Conservation (phyloP, 495 filamentous ascomycete genomes). For the Lasiosphaeria ovina region DNA sequence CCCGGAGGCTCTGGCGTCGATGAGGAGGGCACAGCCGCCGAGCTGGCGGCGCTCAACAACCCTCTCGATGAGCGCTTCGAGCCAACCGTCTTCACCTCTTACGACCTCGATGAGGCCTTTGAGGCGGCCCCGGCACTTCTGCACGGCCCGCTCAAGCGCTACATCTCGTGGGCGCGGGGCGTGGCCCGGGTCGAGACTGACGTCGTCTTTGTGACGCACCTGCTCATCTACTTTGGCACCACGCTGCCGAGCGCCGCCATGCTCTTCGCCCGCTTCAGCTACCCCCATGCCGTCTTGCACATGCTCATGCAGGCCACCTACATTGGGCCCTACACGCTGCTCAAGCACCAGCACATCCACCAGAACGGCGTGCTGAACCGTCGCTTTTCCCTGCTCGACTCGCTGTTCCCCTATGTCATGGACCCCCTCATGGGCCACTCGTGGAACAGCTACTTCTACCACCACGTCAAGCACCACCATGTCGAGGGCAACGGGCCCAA, state of each 20-base stretch:
- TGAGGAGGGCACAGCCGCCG: conserved; percentile 3
- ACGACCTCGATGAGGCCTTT: conserved; percentile 28
- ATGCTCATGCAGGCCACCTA: conserved; percentile 60
- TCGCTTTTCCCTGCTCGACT: conserved; percentile 53
- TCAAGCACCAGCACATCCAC: conserved; percentile 85
- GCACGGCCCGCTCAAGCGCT: conserved; percentile 16
- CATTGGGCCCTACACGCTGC: conserved; percentile 69
- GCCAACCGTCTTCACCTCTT: conserved; percentile 40
- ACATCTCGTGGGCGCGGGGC: conserved; percentile 27
- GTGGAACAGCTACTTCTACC: conserved; percentile 81
- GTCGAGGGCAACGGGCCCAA: conserved; percentile 77
- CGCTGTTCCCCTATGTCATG: conserved; percentile 65
- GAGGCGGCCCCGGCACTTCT: not conserved
- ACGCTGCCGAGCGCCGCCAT: conserved; percentile 64
- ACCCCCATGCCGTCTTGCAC: conserved; percentile 62
- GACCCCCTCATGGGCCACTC: conserved; percentile 80
- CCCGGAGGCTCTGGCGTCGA: not conserved
- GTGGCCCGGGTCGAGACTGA: conserved; percentile 34
- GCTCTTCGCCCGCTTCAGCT: conserved; percentile 64
- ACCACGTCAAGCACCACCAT: conserved; percentile 83
- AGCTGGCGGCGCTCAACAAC: conserved; percentile 47
- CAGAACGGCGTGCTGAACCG: conserved; percentile 63
- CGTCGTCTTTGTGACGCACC: conserved; percentile 72
- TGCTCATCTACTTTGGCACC: conserved; percentile 67
- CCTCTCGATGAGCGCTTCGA: conserved; percentile 36